Evolutionary conservation across 2,329 filamentous ascomycete species (phyloP).

Genomic region (Didymella keratinophila): DNA sequence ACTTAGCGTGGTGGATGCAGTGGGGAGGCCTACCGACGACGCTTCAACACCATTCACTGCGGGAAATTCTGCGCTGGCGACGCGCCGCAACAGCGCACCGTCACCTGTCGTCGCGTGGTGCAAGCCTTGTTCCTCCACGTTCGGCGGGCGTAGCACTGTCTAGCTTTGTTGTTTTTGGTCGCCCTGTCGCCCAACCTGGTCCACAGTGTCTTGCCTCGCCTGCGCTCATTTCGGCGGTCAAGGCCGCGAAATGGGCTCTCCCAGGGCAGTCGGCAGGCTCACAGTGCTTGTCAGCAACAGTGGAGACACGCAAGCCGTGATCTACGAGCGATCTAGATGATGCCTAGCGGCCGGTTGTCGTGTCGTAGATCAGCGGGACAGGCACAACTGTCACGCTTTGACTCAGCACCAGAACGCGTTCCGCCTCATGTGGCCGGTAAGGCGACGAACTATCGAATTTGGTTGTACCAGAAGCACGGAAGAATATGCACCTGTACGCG

Average conservation of each 20-base stretch:
- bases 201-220: not conserved
- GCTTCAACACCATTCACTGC: slow-evolving; percentile 32
- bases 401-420: slow-evolving; percentile 18
- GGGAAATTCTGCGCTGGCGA: slow-evolving; percentile 29
- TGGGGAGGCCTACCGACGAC: slow-evolving; percentile 11
- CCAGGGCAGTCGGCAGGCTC: slow-evolving; percentile 32
- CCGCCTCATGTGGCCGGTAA: slow-evolving; percentile 26
- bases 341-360: slow-evolving; percentile 33
- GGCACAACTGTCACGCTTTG: slow-evolving; percentile 24
- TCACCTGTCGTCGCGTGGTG: slow-evolving; percentile 45
- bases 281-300: slow-evolving; percentile 28
- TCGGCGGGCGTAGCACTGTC: slow-evolving; percentile 24
- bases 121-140: slow-evolving; percentile 31
- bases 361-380: slow-evolving; percentile 38
- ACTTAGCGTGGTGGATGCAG: slow-evolving; percentile 9
- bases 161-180: slow-evolving; percentile 22
- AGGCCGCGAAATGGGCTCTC: slow-evolving; percentile 24
- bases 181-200: not conserved
- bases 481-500: slow-evolving; percentile 33
- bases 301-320: slow-evolving; percentile 20
- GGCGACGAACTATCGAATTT: slow-evolving; percentile 21
- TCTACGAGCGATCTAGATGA: slow-evolving; percentile 28
- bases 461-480: slow-evolving; percentile 24
- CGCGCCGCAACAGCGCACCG: slow-evolving; percentile 39
- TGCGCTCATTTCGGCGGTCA: slow-evolving; percentile 17